Base-by-base conservation (phyloP, 768 basidiomycete genomes). In the Coprinopsis marcescibilis region DNA sequence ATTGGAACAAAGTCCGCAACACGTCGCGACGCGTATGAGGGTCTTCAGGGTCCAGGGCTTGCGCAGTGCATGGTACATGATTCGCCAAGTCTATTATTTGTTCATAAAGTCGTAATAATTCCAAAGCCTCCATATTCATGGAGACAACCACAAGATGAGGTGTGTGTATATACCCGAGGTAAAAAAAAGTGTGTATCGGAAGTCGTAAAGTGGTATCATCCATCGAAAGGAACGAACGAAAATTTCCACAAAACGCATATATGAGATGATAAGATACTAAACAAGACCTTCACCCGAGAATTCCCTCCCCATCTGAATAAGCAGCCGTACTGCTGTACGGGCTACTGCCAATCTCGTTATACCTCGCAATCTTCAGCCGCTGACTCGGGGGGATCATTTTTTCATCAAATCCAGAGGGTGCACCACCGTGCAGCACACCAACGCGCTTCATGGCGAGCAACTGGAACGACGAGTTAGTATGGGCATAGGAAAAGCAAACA, bases 331-430 rank as follows among this genome's bases (percentile, higher is more conserved):
- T 78, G 41, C 70, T 67, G 44, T 70, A 72, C 14, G 71, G 71
- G 44, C 72, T 33, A 3, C 33, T 71, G n/a, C n/a, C n/a, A 6
- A 83, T 64, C 56, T 84, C 81, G 32, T 64, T 76, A 51, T 80
- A 82, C n/a, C 71, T 70, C 5, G 81, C 78, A 52, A 90, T 84
- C 50, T 77, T 78, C 30, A 86, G 73, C 20, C 80, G 72, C 56
- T 90, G 87, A 46, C 77, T 78, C 1, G 87, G 87, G 13, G 88
- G 87, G 26, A 88, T 75, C 0, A 67, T 60, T 60, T 80, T 79
- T 32, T 85, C 83, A 48, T 81, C 76, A 10, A 76, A 51, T 1
- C 74, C 78, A 23, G 75, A 77, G 11, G 77, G 75, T 57, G 74
- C 70, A 56, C 81, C 81, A 40, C 77, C 78, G 46, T 75, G 71